Conservation (phyloP, 192 early-diverging fungal genomes). For the Ambispora gerdemannii region DNA sequence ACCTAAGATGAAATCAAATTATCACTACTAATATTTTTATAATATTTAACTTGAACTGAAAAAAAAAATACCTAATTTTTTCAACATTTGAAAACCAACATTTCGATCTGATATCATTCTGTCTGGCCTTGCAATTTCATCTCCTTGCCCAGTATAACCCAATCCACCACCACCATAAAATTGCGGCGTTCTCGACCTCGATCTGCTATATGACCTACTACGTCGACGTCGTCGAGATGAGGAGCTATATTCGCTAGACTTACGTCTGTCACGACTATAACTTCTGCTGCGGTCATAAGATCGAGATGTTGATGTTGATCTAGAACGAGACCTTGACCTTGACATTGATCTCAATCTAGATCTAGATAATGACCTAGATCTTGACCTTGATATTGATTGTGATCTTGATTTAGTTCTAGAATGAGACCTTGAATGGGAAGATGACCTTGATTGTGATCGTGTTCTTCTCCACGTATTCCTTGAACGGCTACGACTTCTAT, state of each 20-base stretch:
- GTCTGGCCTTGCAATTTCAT: constrained; percentile 16
- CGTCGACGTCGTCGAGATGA: constrained; percentile 10
- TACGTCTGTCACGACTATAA: constrained; percentile 13
- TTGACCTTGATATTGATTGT: background rate
- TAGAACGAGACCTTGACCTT: constrained; percentile 11
- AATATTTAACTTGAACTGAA: background rate
- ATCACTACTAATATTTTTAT: too few species aligned
- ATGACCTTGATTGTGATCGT: constrained; percentile 4
- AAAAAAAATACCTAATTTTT: constrained; percentile 26
- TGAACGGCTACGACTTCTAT: constrained; percentile 21
- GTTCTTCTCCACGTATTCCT: constrained; percentile 8
- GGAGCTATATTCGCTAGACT: constrained; percentile 12
- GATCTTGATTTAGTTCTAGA: constrained; percentile 24
- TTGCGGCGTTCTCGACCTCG: constrained; percentile 17
- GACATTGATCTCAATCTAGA: constrained; percentile 17
- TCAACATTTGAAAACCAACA: constrained; percentile 30
- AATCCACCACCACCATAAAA: background rate
- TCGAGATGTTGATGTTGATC: constrained; percentile 24
- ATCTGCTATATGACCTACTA: constrained; percentile 23
- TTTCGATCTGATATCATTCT: constrained; percentile 32
- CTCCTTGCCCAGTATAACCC: background rate
- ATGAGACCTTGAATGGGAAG: constrained; percentile 1
- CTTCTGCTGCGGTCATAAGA: constrained; percentile 1
- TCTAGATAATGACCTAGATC: constrained; percentile 6
- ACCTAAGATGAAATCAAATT: constrained; percentile 3